These are phyloP conservation scores for Nevesoporus exiguus DNA, from an alignment of 768 basidiomycete species.

Conservation along the genomic window DNA sequence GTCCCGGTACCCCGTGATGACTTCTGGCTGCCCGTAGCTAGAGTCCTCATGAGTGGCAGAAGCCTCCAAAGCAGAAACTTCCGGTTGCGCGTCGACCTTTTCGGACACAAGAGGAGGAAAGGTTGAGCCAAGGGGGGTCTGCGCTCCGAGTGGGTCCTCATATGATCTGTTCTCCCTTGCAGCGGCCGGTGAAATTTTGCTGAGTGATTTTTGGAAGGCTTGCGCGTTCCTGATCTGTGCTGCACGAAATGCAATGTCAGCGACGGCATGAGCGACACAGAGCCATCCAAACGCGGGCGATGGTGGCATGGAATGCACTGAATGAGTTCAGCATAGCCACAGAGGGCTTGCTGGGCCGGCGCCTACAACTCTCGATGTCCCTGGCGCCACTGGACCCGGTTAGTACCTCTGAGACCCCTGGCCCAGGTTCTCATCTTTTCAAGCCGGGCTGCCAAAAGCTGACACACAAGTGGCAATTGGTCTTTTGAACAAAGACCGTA, in stretches of 20 bases:
- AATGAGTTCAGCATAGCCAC: slow-evolving; percentile 14
- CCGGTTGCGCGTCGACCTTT: background rate
- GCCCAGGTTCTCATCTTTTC: background rate
- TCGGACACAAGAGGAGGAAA: background rate
- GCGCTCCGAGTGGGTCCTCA: background rate
- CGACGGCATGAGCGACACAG: slow-evolving; percentile 58
- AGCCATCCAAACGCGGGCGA: slow-evolving; percentile 69
- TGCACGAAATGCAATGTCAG: slow-evolving; percentile 61
- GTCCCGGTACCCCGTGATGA: background rate
- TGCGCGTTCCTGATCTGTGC: slow-evolving; percentile 54
- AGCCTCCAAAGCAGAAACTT: background rate
- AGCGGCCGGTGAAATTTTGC: background rate
- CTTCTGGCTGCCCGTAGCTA: too few relatives aligned
- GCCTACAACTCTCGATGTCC: too few relatives aligned
- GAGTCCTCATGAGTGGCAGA: background rate
- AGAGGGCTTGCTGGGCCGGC: too few relatives aligned
- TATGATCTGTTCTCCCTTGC: background rate
- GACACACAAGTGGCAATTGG: too few relatives aligned
- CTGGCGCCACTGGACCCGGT: background rate
- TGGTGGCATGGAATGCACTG: slow-evolving; percentile 51
- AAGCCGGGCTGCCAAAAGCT: too few relatives aligned
- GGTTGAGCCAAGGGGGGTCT: background rate
- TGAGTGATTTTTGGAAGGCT: slow-evolving; percentile 2
- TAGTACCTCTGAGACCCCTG: background rate
- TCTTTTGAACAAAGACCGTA: too few relatives aligned